Percentiles rank a stretch among this genome's conserved stretches.
These are phyloP conservation scores for Biscogniauxia marginata DNA, from an alignment of 2,329 filamentous ascomycete genomes.

Conservation along the genomic window DNA sequence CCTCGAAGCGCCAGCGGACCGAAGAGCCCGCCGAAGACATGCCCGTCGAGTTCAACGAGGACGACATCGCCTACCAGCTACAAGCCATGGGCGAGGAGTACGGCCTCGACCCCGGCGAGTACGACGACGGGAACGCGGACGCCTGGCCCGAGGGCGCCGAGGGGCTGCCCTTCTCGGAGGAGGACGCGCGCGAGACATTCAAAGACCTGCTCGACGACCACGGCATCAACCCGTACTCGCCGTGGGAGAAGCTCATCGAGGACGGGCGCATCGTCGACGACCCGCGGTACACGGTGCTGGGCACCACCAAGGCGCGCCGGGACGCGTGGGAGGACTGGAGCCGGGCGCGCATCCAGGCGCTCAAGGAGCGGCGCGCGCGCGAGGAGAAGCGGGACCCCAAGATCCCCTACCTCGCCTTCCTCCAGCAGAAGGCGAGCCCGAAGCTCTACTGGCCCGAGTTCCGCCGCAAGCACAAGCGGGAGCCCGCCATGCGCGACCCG, in stretches of 20 bases:
- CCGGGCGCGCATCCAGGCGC: conserved; percentile 67
- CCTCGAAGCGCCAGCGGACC: conserved; percentile 49
- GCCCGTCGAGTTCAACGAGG: conserved; percentile 82
- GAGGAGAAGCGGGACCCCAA: conserved; percentile 80
- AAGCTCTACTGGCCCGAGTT: conserved; percentile 99
- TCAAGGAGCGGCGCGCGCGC: conserved; percentile 70
- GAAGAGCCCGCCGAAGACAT: conserved; percentile 41
- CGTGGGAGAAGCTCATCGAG: conserved; percentile 88
- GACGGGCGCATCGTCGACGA: conserved; percentile 82
- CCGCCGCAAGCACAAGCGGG: conserved; percentile 83
- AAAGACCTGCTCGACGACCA: conserved; percentile 83
- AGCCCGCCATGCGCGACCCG: conserved; percentile 74
- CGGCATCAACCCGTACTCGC: conserved; percentile 79
- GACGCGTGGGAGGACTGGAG: conserved; percentile 86
- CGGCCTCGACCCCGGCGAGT: conserved; percentile 73
- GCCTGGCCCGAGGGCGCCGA: conserved; percentile 70
- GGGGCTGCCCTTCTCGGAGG: conserved; percentile 67
- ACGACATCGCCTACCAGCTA: conserved; percentile 90
- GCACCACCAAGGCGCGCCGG: conserved; percentile 76
- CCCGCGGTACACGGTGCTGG: conserved; percentile 77
- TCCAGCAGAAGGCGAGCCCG: conserved; percentile 78
- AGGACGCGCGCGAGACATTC: conserved; percentile 77
- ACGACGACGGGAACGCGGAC: conserved; percentile 62
- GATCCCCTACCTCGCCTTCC: conserved; percentile 77
- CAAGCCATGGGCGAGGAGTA: conserved; percentile 88